Evolutionary conservation across 164 flowering plant genomes (phyloP), one percentile per base, ranked within the genome.

Genomic region (Saururus chinensis): DNA sequence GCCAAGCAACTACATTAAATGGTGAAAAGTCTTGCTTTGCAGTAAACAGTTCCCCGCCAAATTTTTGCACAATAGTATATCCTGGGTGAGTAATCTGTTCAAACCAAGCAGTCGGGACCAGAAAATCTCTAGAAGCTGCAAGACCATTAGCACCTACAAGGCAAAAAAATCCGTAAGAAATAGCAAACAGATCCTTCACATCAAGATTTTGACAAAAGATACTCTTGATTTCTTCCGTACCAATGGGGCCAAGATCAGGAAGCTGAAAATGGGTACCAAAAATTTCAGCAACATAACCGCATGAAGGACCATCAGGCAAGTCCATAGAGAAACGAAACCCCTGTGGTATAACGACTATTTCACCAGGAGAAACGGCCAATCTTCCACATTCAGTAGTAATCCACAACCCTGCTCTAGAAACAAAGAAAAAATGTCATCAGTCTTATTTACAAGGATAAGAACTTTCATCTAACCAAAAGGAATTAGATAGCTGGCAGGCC

Each of bases 1-100:
- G 98, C 97, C 98, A 93, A 49, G 98, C 96, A 62, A 85, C 97
- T 42, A 93, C 96, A 71, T 93, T 93, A 76, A 93, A 93, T 17
- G 98, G 97, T 64, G 98, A 92, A 70, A 89, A 93, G 73, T 93
- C 92, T 72, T 93, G 98, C 66, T 59, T 81, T 23, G 98, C 98
- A 69, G 89, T 86, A 59, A 88, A 93, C 4, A 93, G 77, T 73
- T 89, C 92, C 22, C 98, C 97, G 53, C 98, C 98, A 71, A 79
- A 89, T 73, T 92, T 92, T 64, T 89, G 98, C 24, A 89, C 70
- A 49, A 89, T 81, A 17, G 80, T 78, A 74, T 77, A 89, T 23
- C 84, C 92, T 56, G 90, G 92, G 64, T 63, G 73, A 51, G 64
- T 25, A 19, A 51, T 62, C 37, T 81, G 66, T 63, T 88, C 96